Percentiles rank a stretch among this genome's conserved stretches.
These are phyloP conservation scores for Salvia hispanica DNA, from an alignment of 257 asterid species.

Conservation along the genomic window DNA sequence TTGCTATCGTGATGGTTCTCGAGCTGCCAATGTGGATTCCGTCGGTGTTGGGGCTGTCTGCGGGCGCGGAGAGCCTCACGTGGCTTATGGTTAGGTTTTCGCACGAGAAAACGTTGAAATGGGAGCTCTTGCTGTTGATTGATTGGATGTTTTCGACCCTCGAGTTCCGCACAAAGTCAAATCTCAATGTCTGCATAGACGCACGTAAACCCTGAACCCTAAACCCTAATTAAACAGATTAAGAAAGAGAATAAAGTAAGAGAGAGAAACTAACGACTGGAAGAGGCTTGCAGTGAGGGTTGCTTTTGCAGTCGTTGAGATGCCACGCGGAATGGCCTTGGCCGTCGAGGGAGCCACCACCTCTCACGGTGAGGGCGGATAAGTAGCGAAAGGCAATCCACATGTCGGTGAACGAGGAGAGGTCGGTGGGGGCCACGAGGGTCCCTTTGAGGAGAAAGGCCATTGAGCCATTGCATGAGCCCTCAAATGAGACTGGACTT, in stretches of 20 bases:
- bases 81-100: constrained; percentile 44
- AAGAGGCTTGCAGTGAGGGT: constrained; percentile 45
- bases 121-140: constrained; percentile 73
- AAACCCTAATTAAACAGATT: too few species aligned
- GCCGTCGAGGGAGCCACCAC: constrained; percentile 62
- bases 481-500: constrained; percentile 45
- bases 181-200: constrained; percentile 50
- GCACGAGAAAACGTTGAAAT: constrained; percentile 63
- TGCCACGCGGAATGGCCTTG: constrained; percentile 61
- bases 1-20: constrained; percentile 39
- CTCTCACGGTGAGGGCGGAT: constrained; percentile 37
- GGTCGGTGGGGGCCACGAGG: constrained; percentile 44
- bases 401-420: constrained; percentile 37
- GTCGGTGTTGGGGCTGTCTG: constrained; percentile 76
- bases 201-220: background rate
- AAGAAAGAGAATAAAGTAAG: too few species aligned
- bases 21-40: constrained; percentile 77
- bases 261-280: constrained; percentile 47
- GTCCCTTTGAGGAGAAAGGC: constrained; percentile 42
- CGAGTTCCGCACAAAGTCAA: constrained; percentile 58
- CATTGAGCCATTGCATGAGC: constrained; percentile 53
- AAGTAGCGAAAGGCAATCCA: constrained; percentile 64
- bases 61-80: constrained; percentile 50
- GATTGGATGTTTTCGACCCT: constrained; percentile 47
- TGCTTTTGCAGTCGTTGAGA: constrained; percentile 50